Base-by-base conservation (phyloP, 768 basidiomycete species). In the Phylloporus rhodoxanthus region DNA sequence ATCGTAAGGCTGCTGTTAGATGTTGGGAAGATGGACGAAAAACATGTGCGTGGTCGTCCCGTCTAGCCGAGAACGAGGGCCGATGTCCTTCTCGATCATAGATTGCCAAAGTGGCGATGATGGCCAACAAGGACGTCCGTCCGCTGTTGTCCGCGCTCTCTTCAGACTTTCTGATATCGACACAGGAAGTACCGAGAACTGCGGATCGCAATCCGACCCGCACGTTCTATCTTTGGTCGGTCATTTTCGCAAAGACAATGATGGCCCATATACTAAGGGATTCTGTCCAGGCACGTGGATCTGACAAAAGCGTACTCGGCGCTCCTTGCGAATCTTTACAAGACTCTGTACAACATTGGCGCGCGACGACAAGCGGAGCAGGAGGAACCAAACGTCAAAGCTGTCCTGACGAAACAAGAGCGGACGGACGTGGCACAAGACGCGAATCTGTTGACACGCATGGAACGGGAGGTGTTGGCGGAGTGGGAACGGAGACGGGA, bases 31-130 rank as follows among this genome's bases (percentile, higher is more conserved):
- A 84, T 93, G 77, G 91, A 93, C 55, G 95, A 96, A 69, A 92
- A 94, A 64, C 90, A 92, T 69, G 94, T 91, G 47, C 52, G 78
- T 56, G 30, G 9, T 13, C 8, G 11, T 15, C 9, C 13, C 20
- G 4, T 49, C 34, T 15, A 20, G 38, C 30, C 41, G 23, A 52
- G 34, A 38, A 23, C 26, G 20, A n/a, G 19, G 7, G 5, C 40
- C 0, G 14, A 11, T 44, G 21, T 43, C 36, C n/a, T 15, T 29
- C 26, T 33, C n/a, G 15, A 23, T n/a, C 26, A 13, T 57, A 98
- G 94, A 83, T 99, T 42, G 87, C 91, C 26, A 95, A 95, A 67
- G 75, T 86, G 43, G 89, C 91, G 15, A 91, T 99, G 89, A 87
- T 98, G 75, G 79, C 90, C 2, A 76, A 86, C 29, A 91, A 90